Evolutionary conservation across 2,329 filamentous ascomycete genomes (phyloP).

Genomic region (Colletotrichum musae): DNA sequence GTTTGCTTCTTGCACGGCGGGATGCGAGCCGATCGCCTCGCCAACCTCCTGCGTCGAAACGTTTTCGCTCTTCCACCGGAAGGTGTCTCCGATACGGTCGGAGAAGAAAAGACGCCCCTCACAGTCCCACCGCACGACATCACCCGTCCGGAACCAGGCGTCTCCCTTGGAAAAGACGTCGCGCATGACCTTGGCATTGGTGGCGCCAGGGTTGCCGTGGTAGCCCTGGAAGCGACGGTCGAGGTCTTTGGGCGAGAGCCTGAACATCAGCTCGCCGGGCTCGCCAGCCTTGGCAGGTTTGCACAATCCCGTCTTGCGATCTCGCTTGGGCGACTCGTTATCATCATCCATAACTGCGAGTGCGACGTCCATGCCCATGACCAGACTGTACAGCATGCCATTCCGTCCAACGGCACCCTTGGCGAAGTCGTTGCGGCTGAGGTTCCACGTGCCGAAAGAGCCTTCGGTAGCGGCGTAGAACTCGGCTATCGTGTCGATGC

Average conservation of each 20-base stretch:
- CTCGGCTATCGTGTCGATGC: slow-evolving; percentile 79
- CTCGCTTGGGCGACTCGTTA: slow-evolving; percentile 77
- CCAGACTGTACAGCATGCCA: slow-evolving; percentile 71
- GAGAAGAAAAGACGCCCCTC: slow-evolving; percentile 85
- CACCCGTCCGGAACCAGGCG: slow-evolving; percentile 87
- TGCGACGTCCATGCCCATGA: slow-evolving; percentile 66
- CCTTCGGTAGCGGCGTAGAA: slow-evolving; percentile 88
- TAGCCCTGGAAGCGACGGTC: slow-evolving; percentile 83
- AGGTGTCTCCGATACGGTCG: slow-evolving; percentile 85
- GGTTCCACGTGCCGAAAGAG: slow-evolving; percentile 78
- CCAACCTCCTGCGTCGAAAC: slow-evolving; percentile 87
- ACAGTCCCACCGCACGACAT: slow-evolving; percentile 78
- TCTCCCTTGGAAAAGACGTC: slow-evolving; percentile 83
- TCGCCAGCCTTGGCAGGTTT: slow-evolving; percentile 69
- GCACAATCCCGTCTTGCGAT: slow-evolving; percentile 80
- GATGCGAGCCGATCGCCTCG: slow-evolving; percentile 78
- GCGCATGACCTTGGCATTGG: slow-evolving; percentile 80
- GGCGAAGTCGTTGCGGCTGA: slow-evolving; percentile 79
- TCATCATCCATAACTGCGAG: slow-evolving; percentile 81
- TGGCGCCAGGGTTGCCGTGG: slow-evolving; percentile 80
- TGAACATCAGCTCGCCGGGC: slow-evolving; percentile 82
- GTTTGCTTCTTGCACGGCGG: slow-evolving; percentile 81
- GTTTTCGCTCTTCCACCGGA: slow-evolving; percentile 87
- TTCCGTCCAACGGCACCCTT: slow-evolving; percentile 85
- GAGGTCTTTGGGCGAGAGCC: slow-evolving; percentile 76